Evolutionary conservation across 352 stramenopile genomes (phyloP).

Genomic region (Phytophthora agathidicida): DNA sequence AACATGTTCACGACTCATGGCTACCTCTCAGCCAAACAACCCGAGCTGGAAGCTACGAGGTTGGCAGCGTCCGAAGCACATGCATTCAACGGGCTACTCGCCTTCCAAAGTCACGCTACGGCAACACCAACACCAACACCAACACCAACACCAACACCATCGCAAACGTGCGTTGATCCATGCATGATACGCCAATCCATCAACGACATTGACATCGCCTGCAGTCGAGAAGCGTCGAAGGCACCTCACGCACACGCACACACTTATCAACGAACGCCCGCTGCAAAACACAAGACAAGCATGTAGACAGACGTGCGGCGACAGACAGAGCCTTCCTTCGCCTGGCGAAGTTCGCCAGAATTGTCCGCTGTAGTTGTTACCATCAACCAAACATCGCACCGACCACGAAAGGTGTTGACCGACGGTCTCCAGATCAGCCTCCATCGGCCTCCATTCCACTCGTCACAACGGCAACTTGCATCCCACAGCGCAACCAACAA

Average conservation of each 20-base stretch:
- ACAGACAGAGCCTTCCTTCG: not conserved
- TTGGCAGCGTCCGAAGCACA: too few relatives aligned
- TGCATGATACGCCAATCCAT: not conserved
- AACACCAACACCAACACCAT: not conserved
- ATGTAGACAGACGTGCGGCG: not conserved
- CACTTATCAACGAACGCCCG: not conserved
- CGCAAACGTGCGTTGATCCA: not conserved
- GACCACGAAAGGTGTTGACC: constrained; percentile 1
- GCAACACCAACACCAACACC: too few relatives aligned
- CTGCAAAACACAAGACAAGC: not conserved
- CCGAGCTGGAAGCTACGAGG: too few relatives aligned
- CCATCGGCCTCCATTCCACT: not conserved
- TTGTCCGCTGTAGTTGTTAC: not conserved
- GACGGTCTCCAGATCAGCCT: not conserved
- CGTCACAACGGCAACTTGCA: constrained; percentile 7
- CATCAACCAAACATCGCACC: constrained; percentile 2
- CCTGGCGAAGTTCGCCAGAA: constrained; percentile 1
- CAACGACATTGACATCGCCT: too few relatives aligned
- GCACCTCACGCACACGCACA: too few relatives aligned
- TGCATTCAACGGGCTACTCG: too few relatives aligned
- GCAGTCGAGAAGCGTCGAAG: too few relatives aligned
- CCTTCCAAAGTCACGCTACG: too few relatives aligned
- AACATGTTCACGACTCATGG: too few relatives aligned
- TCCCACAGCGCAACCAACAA: constrained; percentile 1
- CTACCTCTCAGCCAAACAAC: too few relatives aligned